Evolutionary conservation across 2,329 filamentous ascomycete species (phyloP).

Genomic region (Aspergillus felis): DNA sequence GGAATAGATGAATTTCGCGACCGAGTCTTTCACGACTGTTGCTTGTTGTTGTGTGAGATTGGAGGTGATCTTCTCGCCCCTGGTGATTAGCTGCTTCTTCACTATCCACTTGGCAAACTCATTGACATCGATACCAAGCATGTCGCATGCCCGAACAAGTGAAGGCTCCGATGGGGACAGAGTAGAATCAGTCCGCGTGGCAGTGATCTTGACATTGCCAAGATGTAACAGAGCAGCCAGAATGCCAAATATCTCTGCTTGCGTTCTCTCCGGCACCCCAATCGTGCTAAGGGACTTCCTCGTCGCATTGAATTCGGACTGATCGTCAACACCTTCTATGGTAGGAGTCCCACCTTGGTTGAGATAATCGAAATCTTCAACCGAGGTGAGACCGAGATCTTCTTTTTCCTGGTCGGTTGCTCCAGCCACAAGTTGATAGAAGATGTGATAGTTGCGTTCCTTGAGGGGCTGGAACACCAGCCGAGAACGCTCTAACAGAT

Average conservation of each 20-base stretch:
- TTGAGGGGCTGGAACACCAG: constrained; percentile 96
- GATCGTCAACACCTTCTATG: constrained; percentile 94
- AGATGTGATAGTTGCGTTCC: constrained; percentile 98
- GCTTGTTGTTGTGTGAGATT: constrained; percentile 93
- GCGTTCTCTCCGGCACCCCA: constrained; percentile 70
- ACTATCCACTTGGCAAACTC: constrained; percentile 98
- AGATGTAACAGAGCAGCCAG: constrained; percentile 89
- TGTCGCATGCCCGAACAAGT: constrained; percentile 72
- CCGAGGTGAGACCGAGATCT: constrained; percentile 71
- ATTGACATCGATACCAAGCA: constrained; percentile 79
- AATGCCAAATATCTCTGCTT: constrained; percentile 82
- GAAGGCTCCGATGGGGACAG: constrained; percentile 77
- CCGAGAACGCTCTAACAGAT: constrained; percentile 89
- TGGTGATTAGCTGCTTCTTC: constrained; percentile 95
- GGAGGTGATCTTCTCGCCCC: constrained; percentile 95
- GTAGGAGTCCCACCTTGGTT: constrained; percentile 89
- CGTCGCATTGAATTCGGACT: constrained; percentile 86
- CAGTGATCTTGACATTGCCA: constrained; percentile 93
- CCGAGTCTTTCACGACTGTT: constrained; percentile 89
- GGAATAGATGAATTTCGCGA: constrained; percentile 98
- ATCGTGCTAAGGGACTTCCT: constrained; percentile 83
- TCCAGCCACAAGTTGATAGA: constrained; percentile 94
- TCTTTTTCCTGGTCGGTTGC: constrained; percentile 79
- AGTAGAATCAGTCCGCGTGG: constrained; percentile 81
- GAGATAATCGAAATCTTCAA: constrained; percentile 92